Evolutionary conservation across 2,329 filamentous ascomycete species (phyloP).

Genomic region (Phialophora macrospora): DNA sequence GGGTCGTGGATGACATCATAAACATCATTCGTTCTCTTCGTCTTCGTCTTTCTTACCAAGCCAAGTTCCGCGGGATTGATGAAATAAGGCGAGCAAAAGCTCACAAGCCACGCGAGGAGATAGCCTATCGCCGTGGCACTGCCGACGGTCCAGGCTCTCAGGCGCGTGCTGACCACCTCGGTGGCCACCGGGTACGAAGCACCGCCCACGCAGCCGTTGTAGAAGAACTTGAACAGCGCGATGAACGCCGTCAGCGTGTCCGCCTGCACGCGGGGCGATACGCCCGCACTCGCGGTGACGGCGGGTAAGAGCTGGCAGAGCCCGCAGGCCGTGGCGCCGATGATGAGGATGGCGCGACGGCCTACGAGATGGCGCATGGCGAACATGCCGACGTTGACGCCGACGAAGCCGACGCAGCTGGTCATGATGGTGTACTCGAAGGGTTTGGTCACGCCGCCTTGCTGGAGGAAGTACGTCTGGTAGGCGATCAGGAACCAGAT

Average conservation of each 20-base stretch:
- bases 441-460: conserved; percentile 49
- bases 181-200: conserved; percentile 44
- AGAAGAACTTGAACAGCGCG: conserved; percentile 46
- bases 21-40: neutral
- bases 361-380: conserved; percentile 56
- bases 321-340: conserved; percentile 53
- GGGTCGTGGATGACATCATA: too few relatives aligned
- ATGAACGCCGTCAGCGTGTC: conserved; percentile 45
- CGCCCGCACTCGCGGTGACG: conserved; percentile 43
- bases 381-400: conserved; percentile 57
- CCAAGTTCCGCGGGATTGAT: conserved; percentile 47
- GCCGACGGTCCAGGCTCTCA: conserved; percentile 46
- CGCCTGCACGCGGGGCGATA: conserved; percentile 31
- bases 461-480: conserved; percentile 51
- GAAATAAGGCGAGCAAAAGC: conserved; percentile 48
- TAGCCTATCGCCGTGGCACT: conserved; percentile 45
- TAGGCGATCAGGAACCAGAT: conserved; percentile 60
- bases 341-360: conserved; percentile 55
- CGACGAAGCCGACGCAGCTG: conserved; percentile 56
- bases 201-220: conserved; percentile 45
- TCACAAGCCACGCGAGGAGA: conserved; percentile 45
- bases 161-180: conserved; percentile 41
- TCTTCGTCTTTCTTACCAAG: conserved; percentile 40
- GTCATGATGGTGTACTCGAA: conserved; percentile 59
- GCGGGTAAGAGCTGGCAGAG: conserved; percentile 54